Percentiles rank a stretch among this genome's conserved stretches.
Evolutionary conservation across 2,329 filamentous ascomycete species (phyloP).

Genomic region (Colletotrichum sansevieriae): DNA sequence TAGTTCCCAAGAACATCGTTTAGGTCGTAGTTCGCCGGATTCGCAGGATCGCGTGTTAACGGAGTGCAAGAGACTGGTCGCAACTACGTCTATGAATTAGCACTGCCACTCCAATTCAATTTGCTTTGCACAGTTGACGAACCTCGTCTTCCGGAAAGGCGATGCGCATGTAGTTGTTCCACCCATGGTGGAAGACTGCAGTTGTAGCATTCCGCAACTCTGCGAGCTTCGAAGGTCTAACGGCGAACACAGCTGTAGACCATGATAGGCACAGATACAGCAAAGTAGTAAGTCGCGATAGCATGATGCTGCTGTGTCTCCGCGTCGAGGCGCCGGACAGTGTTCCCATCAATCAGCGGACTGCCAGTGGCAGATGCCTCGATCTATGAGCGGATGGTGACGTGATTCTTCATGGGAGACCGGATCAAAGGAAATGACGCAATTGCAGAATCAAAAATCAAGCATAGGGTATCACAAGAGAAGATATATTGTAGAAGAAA

Average conservation of each 20-base stretch:
- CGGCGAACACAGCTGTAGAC: slow-evolving; percentile 57
- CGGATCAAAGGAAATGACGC: slow-evolving; percentile 10
- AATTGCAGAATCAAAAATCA: slow-evolving; percentile 6
- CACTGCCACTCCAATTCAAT: neutral
- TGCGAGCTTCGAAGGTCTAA: slow-evolving; percentile 68
- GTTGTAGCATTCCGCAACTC: slow-evolving; percentile 71
- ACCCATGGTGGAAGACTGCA: slow-evolving; percentile 97
- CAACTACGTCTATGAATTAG: slow-evolving; percentile 63
- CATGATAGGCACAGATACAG: slow-evolving; percentile 52
- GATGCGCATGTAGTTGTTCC: slow-evolving; percentile 91
- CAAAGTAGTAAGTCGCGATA: slow-evolving; percentile 43
- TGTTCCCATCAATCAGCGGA: slow-evolving; percentile 43
- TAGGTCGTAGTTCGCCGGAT: slow-evolving; percentile 84
- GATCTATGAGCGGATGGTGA: slow-evolving; percentile 35
- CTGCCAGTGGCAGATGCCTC: slow-evolving; percentile 40
- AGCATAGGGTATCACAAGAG: slow-evolving; percentile 13
- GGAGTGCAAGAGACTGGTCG: slow-evolving; percentile 88
- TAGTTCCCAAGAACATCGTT: slow-evolving; percentile 99
- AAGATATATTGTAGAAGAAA: slow-evolving; percentile 10
- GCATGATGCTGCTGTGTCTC: slow-evolving; percentile 43
- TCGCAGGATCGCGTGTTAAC: slow-evolving; percentile 83
- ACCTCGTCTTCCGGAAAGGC: slow-evolving; percentile 97
- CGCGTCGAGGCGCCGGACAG: slow-evolving; percentile 12
- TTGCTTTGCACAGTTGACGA: slow-evolving; percentile 39
- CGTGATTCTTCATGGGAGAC: slow-evolving; percentile 31